Percentiles rank a stretch among this genome's conserved stretches.
phyloP scores from a whole-genome alignment of 208 protist genomes.

The Blastocrithidia nonstop region DNA sequence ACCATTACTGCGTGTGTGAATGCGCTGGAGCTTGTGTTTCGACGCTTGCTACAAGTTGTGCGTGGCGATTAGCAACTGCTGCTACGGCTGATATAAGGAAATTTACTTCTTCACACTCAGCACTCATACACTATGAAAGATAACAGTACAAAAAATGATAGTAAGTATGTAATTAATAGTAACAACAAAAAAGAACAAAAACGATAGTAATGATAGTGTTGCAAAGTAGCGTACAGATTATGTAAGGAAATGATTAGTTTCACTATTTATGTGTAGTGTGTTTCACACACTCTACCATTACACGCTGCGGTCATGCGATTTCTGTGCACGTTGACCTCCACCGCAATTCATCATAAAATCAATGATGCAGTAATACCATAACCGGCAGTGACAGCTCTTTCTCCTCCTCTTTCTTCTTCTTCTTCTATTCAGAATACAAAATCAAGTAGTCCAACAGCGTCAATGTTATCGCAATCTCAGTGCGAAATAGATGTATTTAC shows the following conservation, averaged over 20 bases:
- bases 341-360: conserved; percentile 60
- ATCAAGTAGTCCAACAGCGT: too few species aligned
- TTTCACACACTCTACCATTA: conserved; percentile 14
- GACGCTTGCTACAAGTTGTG: conserved; percentile 21
- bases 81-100: conserved; percentile 16
- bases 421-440: too few species aligned
- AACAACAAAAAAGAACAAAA: background rate
- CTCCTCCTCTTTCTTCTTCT: too few species aligned
- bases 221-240: conserved; percentile 7
- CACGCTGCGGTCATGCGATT: conserved; percentile 38
- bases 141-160: background rate
- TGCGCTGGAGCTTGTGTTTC: conserved; percentile 39
- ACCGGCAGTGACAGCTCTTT: too few species aligned
- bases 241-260: conserved; percentile 38
- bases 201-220: background rate
- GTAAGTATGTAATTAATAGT: background rate
- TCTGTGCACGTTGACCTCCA: conserved; percentile 59
- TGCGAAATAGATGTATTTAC: conserved; percentile 57
- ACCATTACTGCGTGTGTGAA: conserved; percentile 22
- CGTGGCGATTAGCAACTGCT: conserved; percentile 17
- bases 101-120: too few species aligned
- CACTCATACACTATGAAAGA: background rate
- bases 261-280: conserved; percentile 15
- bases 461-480: conserved; percentile 24
- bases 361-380: too few species aligned